Percentiles rank a stretch among this genome's conserved stretches.
Conservation (phyloP, 2,329 filamentous ascomycete species). For the Pseudofabraea citricarpa region DNA sequence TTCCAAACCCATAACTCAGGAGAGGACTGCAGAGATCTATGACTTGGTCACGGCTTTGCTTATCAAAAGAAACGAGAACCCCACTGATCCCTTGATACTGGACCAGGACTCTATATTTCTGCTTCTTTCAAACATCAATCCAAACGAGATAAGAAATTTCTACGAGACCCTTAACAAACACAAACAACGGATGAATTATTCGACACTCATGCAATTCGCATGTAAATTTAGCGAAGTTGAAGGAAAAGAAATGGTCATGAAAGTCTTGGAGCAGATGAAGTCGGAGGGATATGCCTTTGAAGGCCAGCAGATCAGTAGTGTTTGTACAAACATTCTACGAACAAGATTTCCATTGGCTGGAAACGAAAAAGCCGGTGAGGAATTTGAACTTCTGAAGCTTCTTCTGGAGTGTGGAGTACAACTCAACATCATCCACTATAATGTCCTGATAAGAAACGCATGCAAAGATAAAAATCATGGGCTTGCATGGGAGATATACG, state of each 20-base stretch:
- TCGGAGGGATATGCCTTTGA: conserved; percentile 40
- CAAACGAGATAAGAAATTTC: conserved; percentile 11
- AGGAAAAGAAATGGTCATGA: conserved; percentile 38
- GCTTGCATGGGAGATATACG: conserved; percentile 61
- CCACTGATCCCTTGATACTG: no score
- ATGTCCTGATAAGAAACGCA: conserved; percentile 67
- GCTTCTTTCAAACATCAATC: conserved; percentile 13
- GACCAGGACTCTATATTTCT: conserved; percentile 17
- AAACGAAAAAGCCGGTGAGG: conserved; percentile 32
- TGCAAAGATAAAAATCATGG: conserved; percentile 58
- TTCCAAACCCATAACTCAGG: not conserved
- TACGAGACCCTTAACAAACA: conserved; percentile 13
- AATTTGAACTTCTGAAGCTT: conserved; percentile 47
- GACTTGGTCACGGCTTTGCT: not conserved
- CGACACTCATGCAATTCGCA: conserved; percentile 24
- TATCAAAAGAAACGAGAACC: no score
- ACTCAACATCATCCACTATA: conserved; percentile 60
- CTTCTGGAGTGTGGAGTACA: conserved; percentile 57
- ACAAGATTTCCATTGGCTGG: conserved; percentile 20
- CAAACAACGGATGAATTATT: conserved; percentile 14
- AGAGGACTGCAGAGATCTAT: conserved; percentile 3
- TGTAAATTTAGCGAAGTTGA: conserved; percentile 33
- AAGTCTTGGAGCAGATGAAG: conserved; percentile 36
- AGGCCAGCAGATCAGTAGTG: conserved; percentile 41
- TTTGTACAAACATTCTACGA: conserved; percentile 56